phyloP scores from a whole-genome alignment of 1,284 basidiomycete species.

The Meripilus lineatus region DNA sequence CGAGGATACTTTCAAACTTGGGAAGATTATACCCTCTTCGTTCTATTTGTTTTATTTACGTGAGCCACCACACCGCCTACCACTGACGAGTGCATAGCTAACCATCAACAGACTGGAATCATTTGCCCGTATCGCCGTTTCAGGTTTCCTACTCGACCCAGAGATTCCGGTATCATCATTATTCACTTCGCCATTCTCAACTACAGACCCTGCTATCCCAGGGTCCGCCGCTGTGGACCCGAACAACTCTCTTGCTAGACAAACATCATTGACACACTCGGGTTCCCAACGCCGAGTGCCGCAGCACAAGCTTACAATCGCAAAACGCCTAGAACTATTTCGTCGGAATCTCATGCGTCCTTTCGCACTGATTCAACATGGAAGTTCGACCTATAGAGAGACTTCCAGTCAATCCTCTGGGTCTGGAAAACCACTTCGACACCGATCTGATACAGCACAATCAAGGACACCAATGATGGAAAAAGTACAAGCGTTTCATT shows the following conservation, averaged over 20 bases:
- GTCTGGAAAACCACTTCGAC: constrained; percentile 12
- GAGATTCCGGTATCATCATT: constrained; percentile 58
- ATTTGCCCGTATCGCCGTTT: constrained; percentile 85
- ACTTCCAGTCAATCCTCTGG: too few species aligned
- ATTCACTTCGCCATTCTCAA: constrained; percentile 42
- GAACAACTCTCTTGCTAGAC: constrained; percentile 20
- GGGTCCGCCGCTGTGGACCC: constrained; percentile 24
- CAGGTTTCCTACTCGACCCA: constrained; percentile 89
- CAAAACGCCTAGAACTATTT: constrained; percentile 30
- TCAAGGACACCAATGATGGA: constrained; percentile 29
- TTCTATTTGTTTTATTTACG: constrained; percentile 85
- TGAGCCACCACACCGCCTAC: constrained; percentile 40
- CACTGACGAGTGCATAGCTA: too few species aligned
- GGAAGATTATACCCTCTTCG: constrained; percentile 86
- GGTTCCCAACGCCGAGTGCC: constrained; percentile 31
- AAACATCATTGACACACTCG: constrained; percentile 29
- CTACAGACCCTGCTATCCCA: constrained; percentile 26
- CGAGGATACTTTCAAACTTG: constrained; percentile 82
- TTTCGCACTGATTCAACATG: constrained; percentile 35
- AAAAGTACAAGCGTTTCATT: constrained; percentile 23
- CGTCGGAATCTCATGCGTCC: constrained; percentile 37
- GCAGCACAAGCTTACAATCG: constrained; percentile 19
- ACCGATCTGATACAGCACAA: constrained; percentile 27
- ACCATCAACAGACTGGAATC: constrained; percentile 70
- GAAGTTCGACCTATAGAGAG: too few species aligned